Percentiles rank a stretch among this genome's conserved stretches.
These are phyloP conservation scores for Sporothrix pallida DNA, from an alignment of 2,329 filamentous ascomycete genomes.

Conservation along the genomic window DNA sequence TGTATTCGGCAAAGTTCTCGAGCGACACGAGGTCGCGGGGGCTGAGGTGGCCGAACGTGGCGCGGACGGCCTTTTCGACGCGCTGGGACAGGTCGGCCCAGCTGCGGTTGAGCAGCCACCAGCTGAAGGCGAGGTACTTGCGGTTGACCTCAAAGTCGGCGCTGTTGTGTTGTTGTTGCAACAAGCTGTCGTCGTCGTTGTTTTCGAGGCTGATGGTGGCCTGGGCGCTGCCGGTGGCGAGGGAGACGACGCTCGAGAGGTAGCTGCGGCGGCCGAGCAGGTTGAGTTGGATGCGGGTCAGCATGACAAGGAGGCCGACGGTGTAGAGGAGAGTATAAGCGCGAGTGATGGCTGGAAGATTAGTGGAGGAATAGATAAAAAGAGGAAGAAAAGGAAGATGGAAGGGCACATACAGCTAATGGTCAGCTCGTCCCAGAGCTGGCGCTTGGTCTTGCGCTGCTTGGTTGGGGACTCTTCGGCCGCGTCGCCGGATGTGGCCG, in stretches of 20 bases:
- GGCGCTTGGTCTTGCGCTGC: slow-evolving; percentile 75
- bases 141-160: slow-evolving; percentile 91
- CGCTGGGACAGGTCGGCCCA: slow-evolving; percentile 82
- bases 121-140: slow-evolving; percentile 93
- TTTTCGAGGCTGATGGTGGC: slow-evolving; percentile 89
- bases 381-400: not conserved
- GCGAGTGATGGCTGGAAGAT: slow-evolving; percentile 72
- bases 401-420: slow-evolving; percentile 75
- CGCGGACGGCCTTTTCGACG: slow-evolving; percentile 83
- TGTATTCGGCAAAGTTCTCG: slow-evolving; percentile 77
- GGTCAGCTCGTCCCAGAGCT: slow-evolving; percentile 97
- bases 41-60: slow-evolving; percentile 87
- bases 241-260: slow-evolving; percentile 89
- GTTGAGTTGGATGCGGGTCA: slow-evolving; percentile 95
- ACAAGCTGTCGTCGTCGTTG: slow-evolving; percentile 76
- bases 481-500: slow-evolving; percentile 39
- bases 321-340: slow-evolving; percentile 93
- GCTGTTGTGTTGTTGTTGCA: slow-evolving; percentile 59
- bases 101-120: slow-evolving; percentile 93
- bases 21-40: slow-evolving; percentile 87
- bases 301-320: slow-evolving; percentile 82
- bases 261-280: slow-evolving; percentile 94
- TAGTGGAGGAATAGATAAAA: not conserved
- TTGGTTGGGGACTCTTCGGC: slow-evolving; percentile 38
- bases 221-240: slow-evolving; percentile 76